These are phyloP conservation scores for Odonthalia washingtoniensis DNA, from an alignment of 31 red algal genomes.

Conservation along the genomic window DNA sequence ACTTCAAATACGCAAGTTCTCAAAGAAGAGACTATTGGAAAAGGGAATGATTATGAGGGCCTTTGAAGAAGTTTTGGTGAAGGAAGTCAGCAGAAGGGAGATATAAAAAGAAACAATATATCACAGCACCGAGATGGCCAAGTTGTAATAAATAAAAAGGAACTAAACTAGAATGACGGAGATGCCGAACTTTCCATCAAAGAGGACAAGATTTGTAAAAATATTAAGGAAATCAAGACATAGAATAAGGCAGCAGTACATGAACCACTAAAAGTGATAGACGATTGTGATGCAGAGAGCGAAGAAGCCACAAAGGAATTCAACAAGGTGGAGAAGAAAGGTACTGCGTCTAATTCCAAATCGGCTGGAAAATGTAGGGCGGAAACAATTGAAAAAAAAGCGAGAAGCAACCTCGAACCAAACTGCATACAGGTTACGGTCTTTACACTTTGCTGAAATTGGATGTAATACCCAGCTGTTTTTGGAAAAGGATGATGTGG, in stretches of 20 bases:
- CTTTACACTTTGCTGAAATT: conserved; percentile 88
- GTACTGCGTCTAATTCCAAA: neutral
- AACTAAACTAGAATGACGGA: neutral
- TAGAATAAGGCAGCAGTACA: neutral
- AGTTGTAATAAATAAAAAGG: neutral
- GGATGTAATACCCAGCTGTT: conserved; percentile 98
- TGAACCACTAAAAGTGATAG: neutral
- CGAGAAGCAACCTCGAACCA: conserved; percentile 34
- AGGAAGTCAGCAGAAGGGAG: neutral
- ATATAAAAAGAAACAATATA: neutral
- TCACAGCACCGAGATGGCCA: neutral
- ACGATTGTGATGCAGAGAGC: neutral
- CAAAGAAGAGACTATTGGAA: neutral
- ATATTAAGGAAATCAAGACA: neutral
- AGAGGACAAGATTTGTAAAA: neutral
- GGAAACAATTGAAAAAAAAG: conserved; percentile 8
- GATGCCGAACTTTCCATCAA: neutral
- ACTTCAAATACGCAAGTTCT: too few relatives aligned
- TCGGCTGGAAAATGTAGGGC: neutral
- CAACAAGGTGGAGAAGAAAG: neutral
- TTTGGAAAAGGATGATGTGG: conserved; percentile 92
- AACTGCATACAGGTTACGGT: conserved; percentile 81
- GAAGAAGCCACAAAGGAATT: neutral
- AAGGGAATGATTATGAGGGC: neutral
- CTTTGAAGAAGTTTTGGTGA: too few relatives aligned